Base-by-base conservation (phyloP, 768 basidiomycete species). In the Ramaria rubella region DNA sequence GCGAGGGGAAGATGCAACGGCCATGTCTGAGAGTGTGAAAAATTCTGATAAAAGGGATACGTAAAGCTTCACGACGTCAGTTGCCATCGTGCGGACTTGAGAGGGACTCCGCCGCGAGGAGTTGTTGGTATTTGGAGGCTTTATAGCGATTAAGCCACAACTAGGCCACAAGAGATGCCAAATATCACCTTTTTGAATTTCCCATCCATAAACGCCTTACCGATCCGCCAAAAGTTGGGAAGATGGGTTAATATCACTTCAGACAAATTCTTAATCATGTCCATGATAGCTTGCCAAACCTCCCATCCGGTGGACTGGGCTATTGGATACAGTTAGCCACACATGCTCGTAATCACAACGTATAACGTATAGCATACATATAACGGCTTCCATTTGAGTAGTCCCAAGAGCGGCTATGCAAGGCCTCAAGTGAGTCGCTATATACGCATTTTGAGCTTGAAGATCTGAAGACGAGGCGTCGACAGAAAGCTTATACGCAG, bases 181-280 rank as follows among this genome's bases (percentile, higher is more conserved):
- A 3, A 26, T 24, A 48, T 55, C 53, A 94, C 94, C 79, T 86
- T 92, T 68, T 84, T 87, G 68, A 89, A 94, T 69, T 90, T 93
- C 4, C 96, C 95, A 42, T 96, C 94, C 73, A 94, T 83, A 65
- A 94, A 95, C 23, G 81, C 83, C 69, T 82, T 90, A 2, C 90
- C 86, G 48, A 99, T 89, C 66, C 85, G 87, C 92, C 93, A 95
- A 72, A 97, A 97, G 63, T 81, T 90, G 14, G 95, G 94, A 23
- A 99, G 78, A 1, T 87, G 80, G n/a, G 85, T 75, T 12, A 94
- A 69, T 69, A 97, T 79, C 38, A 81, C 81, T 67, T 97, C 94
- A 3, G 91, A 93, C n/a, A 93, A 68, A 62, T 78, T 84, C 73
- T 92, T 94, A 49, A 93, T 82, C 75, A 97, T 75, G 38, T 83